Conservation (phyloP, 768 basidiomycete genomes). For the Mycena galopus region DNA sequence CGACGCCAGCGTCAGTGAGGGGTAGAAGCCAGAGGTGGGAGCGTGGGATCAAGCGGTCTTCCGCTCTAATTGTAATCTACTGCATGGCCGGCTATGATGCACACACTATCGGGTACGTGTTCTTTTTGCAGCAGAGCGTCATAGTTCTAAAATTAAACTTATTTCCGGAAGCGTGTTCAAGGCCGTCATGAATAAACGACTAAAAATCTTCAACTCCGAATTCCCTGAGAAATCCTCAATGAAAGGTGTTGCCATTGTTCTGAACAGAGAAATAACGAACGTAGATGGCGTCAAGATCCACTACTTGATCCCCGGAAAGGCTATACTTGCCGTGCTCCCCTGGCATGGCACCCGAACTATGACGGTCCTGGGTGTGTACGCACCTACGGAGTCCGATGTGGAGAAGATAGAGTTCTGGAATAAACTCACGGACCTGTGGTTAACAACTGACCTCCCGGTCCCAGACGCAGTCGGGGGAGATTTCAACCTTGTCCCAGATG, state of each 20-base stretch:
- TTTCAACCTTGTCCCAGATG: slow-evolving; percentile 1
- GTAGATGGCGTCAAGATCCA: background rate
- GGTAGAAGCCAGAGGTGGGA: no score
- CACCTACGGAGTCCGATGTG: slow-evolving; percentile 8
- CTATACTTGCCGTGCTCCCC: background rate
- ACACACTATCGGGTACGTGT: no score
- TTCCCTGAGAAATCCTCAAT: background rate
- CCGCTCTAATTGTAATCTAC: no score
- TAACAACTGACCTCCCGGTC: background rate
- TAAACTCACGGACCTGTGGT: background rate
- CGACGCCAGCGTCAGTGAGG: no score
- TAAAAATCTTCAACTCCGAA: background rate
- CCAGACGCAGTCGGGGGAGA: slow-evolving; percentile 6
- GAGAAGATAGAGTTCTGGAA: slow-evolving; percentile 16
- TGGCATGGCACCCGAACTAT: slow-evolving; percentile 20
- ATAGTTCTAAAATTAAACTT: no score
- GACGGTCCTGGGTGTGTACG: slow-evolving; percentile 24
- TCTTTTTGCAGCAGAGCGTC: no score
- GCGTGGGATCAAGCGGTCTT: no score
- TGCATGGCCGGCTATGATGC: no score
- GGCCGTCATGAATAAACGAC: background rate
- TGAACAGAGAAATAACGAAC: slow-evolving; percentile 31
- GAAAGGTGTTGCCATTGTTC: slow-evolving; percentile 20
- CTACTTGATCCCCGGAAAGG: slow-evolving; percentile 25
- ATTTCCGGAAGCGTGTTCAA: no score